Evolutionary conservation across 495 filamentous ascomycete genomes (phyloP), one percentile per base, ranked within the genome.

Genomic region (Aspergillus heteromorphus): DNA sequence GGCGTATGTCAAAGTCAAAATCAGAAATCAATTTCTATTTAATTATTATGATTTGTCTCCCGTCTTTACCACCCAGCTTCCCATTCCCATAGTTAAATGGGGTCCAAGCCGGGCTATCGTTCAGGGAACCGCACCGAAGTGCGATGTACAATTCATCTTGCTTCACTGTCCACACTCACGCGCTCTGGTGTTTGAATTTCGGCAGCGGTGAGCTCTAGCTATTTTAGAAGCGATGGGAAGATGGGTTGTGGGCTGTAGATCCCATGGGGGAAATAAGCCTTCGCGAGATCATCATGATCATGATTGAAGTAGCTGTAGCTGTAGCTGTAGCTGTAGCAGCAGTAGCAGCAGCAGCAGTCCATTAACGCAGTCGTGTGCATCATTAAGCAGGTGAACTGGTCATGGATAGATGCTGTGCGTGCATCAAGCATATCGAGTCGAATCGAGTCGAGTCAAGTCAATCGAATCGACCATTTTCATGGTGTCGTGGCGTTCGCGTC

Each of bases 151-250:
- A 61, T 83, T 69, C 66, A 71, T 85, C 73, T 85, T 71, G 82
- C 82, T 84, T 83, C 81, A 71, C 69, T 80, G 75, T 85, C 81
- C 78, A 85, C 82, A 83, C 82, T 78, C 72, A 74, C 76, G 61
- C 75, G 72, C 75, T 80, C 79, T 81, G 69, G 73, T 71, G 62
- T 58, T 66, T 51, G n/a, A 59, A 73, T 73, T 72, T 74, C 73
- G 79, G 62, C 71, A 79, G 80, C 75, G 82, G 72, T 76, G 71
- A 79, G 82, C 80, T 85, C 82, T 85, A 85, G 82, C 82, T 75
- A 73, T 73, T 77, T 73, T 79, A 79, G 76, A 80, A 80, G 79
- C 79, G 63, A 29, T n/a, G 10, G 9, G 21, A 27, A 45, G 42
- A 6, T 45, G 19, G 20, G 4, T n/a, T n/a, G n/a, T 45, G 6